Conservation (phyloP, 345 rosid species). For the Stellera chamaejasme region DNA sequence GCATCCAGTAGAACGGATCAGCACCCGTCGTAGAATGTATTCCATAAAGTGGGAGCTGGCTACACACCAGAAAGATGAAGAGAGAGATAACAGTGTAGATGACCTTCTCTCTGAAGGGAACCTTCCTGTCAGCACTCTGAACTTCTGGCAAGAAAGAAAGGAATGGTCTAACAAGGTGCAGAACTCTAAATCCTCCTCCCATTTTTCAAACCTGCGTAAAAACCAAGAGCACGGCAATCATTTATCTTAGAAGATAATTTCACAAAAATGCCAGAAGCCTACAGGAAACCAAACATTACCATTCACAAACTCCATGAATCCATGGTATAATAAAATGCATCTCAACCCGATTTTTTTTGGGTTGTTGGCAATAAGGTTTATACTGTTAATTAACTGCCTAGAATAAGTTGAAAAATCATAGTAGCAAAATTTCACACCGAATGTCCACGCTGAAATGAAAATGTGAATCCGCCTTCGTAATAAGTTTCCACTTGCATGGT, state of each 20-base stretch:
- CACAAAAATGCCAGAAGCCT: too few relatives aligned
- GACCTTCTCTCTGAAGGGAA: slow-evolving; percentile 66
- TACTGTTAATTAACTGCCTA: too few relatives aligned
- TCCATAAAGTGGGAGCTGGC: slow-evolving; percentile 72
- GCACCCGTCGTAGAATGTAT: slow-evolving; percentile 65
- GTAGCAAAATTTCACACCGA: too few relatives aligned
- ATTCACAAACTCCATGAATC: too few relatives aligned
- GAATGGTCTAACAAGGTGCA: slow-evolving; percentile 62
- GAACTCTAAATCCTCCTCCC: slow-evolving; percentile 69
- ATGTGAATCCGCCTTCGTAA: too few relatives aligned
- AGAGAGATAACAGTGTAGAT: slow-evolving; percentile 49
- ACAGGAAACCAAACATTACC: too few relatives aligned
- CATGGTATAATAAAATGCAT: too few relatives aligned
- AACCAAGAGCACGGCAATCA: background rate
- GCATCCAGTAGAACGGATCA: slow-evolving; percentile 77
- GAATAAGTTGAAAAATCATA: too few relatives aligned
- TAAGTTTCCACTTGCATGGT: too few relatives aligned
- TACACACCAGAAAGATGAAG: slow-evolving; percentile 60
- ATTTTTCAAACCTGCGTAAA: slow-evolving; percentile 20
- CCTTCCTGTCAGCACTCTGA: slow-evolving; percentile 57
- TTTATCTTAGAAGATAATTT: background rate
- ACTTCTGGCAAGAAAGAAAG: slow-evolving; percentile 50
- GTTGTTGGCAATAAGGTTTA: too few relatives aligned
- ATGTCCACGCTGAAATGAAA: too few relatives aligned
- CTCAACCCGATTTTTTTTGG: too few relatives aligned